These are phyloP conservation scores for Gymnopilus junonius DNA, from an alignment of 768 basidiomycete genomes.

Conservation along the genomic window DNA sequence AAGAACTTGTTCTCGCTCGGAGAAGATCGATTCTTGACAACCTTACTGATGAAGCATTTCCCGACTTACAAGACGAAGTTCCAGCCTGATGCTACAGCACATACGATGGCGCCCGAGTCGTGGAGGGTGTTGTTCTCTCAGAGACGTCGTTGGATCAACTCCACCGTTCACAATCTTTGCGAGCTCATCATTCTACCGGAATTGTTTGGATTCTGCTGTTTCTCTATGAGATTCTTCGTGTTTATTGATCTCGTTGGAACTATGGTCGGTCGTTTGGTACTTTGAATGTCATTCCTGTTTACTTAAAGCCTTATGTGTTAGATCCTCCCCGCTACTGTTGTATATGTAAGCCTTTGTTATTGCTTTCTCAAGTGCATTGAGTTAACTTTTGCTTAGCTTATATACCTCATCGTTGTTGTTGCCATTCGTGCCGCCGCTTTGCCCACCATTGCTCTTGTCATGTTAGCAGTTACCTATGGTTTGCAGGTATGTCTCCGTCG, in stretches of 20 bases:
- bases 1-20: constrained; percentile 94
- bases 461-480: constrained; percentile 93
- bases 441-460: constrained; percentile 85
- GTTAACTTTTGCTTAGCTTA: constrained; percentile 48
- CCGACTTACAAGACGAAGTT: constrained; percentile 97
- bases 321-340: constrained; percentile 89
- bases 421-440: constrained; percentile 70
- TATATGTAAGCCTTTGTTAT: constrained; percentile 67
- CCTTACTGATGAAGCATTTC: constrained; percentile 93
- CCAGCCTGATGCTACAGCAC: constrained; percentile 84
- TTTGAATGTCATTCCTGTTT: background rate
- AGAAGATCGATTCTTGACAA: constrained; percentile 95
- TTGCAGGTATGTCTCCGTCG: constrained; percentile 63
- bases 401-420: constrained; percentile 86
- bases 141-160: constrained; percentile 96
- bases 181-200: constrained; percentile 88
- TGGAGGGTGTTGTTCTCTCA: constrained; percentile 91
- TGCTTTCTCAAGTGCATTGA: constrained; percentile 3
- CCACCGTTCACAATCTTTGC: constrained; percentile 91
- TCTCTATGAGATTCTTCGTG: constrained; percentile 96
- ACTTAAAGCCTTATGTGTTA: constrained; percentile 27
- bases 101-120: constrained; percentile 90
- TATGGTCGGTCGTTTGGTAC: constrained; percentile 56
- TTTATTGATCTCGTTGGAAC: constrained; percentile 92
- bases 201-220: constrained; percentile 93